Base-by-base conservation (phyloP, 1,139 yeast species). In the Candida tetrigidarum region DNA sequence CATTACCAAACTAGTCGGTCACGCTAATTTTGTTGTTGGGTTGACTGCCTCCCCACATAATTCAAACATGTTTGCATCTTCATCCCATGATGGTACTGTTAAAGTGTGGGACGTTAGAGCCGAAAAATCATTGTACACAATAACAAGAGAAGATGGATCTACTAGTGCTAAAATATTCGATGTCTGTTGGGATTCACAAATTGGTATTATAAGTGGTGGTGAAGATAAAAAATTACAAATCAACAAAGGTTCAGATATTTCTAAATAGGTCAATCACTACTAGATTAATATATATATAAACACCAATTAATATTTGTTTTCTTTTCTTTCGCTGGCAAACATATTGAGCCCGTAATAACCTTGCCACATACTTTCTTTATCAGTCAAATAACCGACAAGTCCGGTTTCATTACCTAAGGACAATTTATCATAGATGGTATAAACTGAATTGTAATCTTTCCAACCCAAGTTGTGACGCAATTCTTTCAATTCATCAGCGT, bases 101-200 rank as follows among this genome's bases (percentile, higher is more conserved):
- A 85, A 91, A 57, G 86, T 93, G 16, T 93, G 99, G 99, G 99
- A 93, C 65, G 80, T 92, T 10, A 82, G 99, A 59, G 86, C 97
- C 2, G 88, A 84, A 53, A 81, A 84, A 57, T 78, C 96, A n/a
- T 74, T 91, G 69, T 88, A 86, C 64, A 88, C 96, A n/a, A 82
- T 92, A 43, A 80, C 88, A 20, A 80, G 97, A 63, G 83, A 85
- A 55, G 74, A 78, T 27, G 60, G 64, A 25, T 68, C 69, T 15
- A 64, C 53, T 45, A 64, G 74, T 47, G 70, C 77, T 34, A 89
- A 91, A 63, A 93, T 93, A 19, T 89, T 90, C 63, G 91, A 87
- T 35, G 95, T 91, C 42, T 85, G 81, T 55, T 93, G 99, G 98
- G 86, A 86, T 53, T 61, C 64, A 37, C 80, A 79, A 41, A 80